Evolutionary conservation across 306 rosid genomes (phyloP).

Genomic region (Castanospermum australe): DNA sequence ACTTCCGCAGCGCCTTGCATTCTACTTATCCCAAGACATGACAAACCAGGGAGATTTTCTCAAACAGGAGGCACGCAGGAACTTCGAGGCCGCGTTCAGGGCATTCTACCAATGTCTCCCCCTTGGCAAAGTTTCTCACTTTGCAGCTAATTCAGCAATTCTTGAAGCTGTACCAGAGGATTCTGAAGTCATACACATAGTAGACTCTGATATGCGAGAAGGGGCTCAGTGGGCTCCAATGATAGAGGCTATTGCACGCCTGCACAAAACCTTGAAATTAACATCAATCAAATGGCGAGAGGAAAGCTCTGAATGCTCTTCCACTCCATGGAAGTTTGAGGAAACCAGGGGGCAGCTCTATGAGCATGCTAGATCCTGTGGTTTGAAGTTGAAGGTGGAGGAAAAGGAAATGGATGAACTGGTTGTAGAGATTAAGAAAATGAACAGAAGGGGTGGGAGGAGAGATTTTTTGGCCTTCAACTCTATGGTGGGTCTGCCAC

Average conservation of each 20-base stretch:
- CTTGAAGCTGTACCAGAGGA: constrained; percentile 48
- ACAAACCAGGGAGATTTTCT: constrained; percentile 25
- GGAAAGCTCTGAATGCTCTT: constrained; percentile 10
- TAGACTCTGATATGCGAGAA: constrained; percentile 52
- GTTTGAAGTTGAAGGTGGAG: constrained; percentile 37
- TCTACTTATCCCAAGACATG: constrained; percentile 31
- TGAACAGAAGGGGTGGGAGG: constrained; percentile 36
- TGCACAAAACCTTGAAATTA: constrained; percentile 33
- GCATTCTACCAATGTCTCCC: constrained; percentile 41
- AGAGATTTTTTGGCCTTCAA: constrained; percentile 48
- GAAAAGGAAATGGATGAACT: constrained; percentile 38
- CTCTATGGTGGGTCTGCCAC: constrained; percentile 44
- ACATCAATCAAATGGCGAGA: constrained; percentile 41
- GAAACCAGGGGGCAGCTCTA: constrained; percentile 31
- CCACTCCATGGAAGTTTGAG: constrained; percentile 31
- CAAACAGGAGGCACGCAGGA: constrained; percentile 44
- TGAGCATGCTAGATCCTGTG: constrained; percentile 31
- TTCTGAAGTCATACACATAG: constrained; percentile 42
- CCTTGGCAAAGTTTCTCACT: constrained; percentile 45
- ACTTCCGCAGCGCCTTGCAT: constrained; percentile 47
- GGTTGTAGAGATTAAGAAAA: constrained; percentile 33
- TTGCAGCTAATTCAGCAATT: constrained; percentile 45
- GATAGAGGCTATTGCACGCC: constrained; percentile 36
- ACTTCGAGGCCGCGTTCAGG: constrained; percentile 32
- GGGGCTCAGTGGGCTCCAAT: constrained; percentile 48